phyloP scores from a whole-genome alignment of 352 stramenopile species.

The Globisporangium acanthophoron region DNA sequence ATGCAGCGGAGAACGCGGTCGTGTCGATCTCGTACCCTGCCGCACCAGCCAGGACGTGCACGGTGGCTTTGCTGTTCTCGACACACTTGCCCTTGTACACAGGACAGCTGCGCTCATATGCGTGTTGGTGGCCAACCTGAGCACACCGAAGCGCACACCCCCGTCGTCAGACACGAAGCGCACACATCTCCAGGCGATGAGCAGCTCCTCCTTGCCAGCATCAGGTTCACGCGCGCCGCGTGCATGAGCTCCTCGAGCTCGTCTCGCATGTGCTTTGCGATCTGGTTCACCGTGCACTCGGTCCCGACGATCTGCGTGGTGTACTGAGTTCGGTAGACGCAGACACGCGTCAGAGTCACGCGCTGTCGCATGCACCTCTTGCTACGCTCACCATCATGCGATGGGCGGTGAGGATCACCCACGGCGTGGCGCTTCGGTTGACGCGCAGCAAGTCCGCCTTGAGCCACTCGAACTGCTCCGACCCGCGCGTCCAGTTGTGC shows the following conservation, averaged over 20 bases:
- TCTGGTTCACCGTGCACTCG: conserved; percentile 29
- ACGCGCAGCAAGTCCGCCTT: conserved; percentile 68
- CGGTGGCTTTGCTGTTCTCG: conserved; percentile 38
- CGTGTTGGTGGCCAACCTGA: conserved; percentile 86
- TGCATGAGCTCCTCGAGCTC: conserved; percentile 88
- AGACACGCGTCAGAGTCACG: neutral
- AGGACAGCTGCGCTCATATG: conserved; percentile 85
- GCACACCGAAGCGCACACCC: neutral
- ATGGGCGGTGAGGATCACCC: conserved; percentile 89
- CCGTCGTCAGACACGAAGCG: conserved; percentile 3
- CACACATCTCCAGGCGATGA: neutral
- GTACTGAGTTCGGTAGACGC: neutral
- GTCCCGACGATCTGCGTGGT: conserved; percentile 1
- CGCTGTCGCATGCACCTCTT: neutral
- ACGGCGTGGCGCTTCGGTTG: conserved; percentile 81
- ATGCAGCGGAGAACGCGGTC: conserved; percentile 45
- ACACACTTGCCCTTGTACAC: conserved; percentile 64
- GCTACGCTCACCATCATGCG: conserved; percentile 65
- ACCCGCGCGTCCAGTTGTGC: conserved; percentile 85
- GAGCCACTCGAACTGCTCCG: conserved; percentile 86
- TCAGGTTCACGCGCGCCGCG: conserved; percentile 82
- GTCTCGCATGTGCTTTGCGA: conserved; percentile 73
- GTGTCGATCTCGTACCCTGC: conserved; percentile 55
- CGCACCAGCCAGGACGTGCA: conserved; percentile 78
- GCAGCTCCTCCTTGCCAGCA: conserved; percentile 42